Conservation (phyloP, 2,329 filamentous ascomycete species). For the Colletotrichum salicis region DNA sequence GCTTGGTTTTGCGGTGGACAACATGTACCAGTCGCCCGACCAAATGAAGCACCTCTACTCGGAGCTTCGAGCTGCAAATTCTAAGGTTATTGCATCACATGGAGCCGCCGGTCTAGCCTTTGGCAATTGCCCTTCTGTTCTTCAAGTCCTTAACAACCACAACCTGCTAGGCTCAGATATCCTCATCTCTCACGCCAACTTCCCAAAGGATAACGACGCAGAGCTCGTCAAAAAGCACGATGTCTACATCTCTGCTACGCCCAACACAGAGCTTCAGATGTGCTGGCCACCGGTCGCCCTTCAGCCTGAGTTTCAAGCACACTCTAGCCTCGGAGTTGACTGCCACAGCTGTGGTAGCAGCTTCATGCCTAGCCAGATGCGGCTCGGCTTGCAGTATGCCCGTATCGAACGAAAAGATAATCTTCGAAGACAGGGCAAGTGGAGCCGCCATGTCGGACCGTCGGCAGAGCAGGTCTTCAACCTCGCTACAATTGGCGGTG, state of each 20-base stretch:
- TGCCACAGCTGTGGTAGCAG: constrained; percentile 31
- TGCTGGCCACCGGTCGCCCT: constrained; percentile 41
- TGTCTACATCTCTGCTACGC: constrained; percentile 55
- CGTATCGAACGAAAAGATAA: constrained; percentile 25
- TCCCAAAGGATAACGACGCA: constrained; percentile 44
- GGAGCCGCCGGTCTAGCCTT: neutral
- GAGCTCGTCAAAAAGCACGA: constrained; percentile 44
- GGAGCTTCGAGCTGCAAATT: constrained; percentile 45
- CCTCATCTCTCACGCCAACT: constrained; percentile 45
- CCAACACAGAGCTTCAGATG: constrained; percentile 63
- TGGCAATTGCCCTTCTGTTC: neutral
- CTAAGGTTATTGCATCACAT: constrained; percentile 52
- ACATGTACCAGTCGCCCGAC: constrained; percentile 50
- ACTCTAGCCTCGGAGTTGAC: constrained; percentile 43
- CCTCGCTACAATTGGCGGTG: constrained; percentile 59
- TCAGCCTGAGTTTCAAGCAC: constrained; percentile 11
- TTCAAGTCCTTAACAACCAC: constrained; percentile 1
- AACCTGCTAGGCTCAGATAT: constrained; percentile 32
- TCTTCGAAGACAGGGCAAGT: constrained; percentile 42
- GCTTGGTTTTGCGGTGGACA: constrained; percentile 56
- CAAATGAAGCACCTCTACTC: constrained; percentile 49
- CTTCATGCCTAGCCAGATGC: constrained; percentile 29
- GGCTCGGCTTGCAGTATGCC: constrained; percentile 41
- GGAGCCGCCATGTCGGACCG: constrained; percentile 11
- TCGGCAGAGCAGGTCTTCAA: constrained; percentile 54